Conservation (phyloP, 2,329 filamentous ascomycete genomes). For the Ceratocystis ficicola region DNA sequence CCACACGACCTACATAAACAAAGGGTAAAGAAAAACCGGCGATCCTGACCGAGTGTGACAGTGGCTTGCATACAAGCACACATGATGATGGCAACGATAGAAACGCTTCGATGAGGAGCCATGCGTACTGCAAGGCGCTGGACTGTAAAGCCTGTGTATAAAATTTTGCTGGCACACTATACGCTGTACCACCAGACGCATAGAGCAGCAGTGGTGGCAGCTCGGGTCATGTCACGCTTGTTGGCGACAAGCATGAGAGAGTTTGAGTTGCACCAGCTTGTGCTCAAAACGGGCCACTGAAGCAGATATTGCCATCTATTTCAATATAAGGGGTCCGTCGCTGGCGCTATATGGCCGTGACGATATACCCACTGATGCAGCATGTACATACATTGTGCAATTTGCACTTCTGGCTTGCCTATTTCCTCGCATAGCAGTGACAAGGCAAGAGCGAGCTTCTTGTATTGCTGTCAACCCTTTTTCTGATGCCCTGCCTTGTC, state of each 20-base stretch:
- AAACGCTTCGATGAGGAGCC: neutral
- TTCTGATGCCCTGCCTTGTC: neutral
- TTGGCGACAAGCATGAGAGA: neutral
- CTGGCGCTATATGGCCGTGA: too few species aligned
- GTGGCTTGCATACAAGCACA: too few species aligned
- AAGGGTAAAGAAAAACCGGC: neutral
- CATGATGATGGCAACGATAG: too few species aligned
- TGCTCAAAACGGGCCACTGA: too few species aligned
- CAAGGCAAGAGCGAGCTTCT: too few species aligned
- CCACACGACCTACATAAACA: neutral
- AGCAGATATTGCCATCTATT: too few species aligned
- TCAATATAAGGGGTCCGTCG: too few species aligned
- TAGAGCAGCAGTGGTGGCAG: neutral
- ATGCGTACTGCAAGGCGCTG: neutral
- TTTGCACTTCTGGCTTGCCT: neutral
- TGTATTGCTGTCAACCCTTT: slow-evolving; percentile 1
- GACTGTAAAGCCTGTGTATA: neutral
- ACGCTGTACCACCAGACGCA: too few species aligned
- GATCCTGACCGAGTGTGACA: neutral
- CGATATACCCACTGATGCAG: neutral
- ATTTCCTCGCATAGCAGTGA: too few species aligned
- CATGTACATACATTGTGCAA: neutral
- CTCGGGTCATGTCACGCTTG: neutral
- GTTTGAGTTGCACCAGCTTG: neutral
- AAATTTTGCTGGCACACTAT: too few species aligned